Base-by-base conservation (phyloP, 495 filamentous ascomycete genomes). In the Penicillium samsonianum region DNA sequence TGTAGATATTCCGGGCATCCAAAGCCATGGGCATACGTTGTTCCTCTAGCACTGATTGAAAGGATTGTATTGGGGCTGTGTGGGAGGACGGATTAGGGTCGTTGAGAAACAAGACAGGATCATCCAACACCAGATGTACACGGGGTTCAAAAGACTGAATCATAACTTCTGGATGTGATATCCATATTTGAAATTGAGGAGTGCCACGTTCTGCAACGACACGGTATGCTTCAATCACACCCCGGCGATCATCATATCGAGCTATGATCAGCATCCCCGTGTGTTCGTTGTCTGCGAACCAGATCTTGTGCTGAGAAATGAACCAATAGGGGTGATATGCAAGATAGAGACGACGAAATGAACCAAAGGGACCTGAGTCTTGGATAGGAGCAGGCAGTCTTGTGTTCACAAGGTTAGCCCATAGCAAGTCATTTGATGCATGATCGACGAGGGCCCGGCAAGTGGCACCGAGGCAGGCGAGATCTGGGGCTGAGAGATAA, bases 311-410 rank as follows among this genome's bases (percentile, higher is more conserved):
- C 54, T 80, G 81, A 0, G 89, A 77, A 1, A 98, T 79, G 63
- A 95, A 97, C 89, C 94, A 96, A 62, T 86, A 86, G 2, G 88
- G 87, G 53, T 92, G 80, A 66, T 92, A 87, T 26, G 86, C 80
- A 31, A 81, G 71, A 61, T 88, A 96, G 6, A 98, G 79, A 25
- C 83, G 80, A 53, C 79, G 82, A 67, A 83, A 92, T 16, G 79
- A 84, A 6, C 65, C 58, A 61, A 82, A 90, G 0, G 84, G 84
- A 4, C 77, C 78, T 2, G 87, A 78, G 20, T 78, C 68, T 1
- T 57, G 31, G 23, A 79, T 67, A 8, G 58, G 65, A 6, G 73
- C 70, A 7, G 87, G 86, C 5, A 90, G 71, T 59, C 86, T 82
- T 6, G 80, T 73, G 55, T 88, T 82, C 14, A 92, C 78, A 7